Evolutionary conservation across 805 yeast genomes (phyloP), one percentile per base, ranked within the genome.

Genomic region (Cyberlindnera maritima): DNA sequence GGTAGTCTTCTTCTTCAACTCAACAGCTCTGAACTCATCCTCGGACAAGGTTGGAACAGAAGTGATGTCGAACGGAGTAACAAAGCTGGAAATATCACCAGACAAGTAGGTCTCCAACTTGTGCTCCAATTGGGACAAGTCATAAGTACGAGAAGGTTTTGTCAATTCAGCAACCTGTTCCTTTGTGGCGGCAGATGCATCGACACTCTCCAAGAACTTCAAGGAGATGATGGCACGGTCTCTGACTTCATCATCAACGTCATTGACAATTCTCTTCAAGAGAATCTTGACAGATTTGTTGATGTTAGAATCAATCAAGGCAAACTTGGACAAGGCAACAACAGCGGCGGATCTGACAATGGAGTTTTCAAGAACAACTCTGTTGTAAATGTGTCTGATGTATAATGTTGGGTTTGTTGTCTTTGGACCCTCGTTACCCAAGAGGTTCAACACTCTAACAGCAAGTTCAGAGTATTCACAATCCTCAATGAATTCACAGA

Each of bases 401-500:
- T 89, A 92, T 59, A 87, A 76, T 1, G 96, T 85, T 47, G 98
- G 97, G 54, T 85, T 85, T 8, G 84, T 57, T 5, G 96, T 84
- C 48, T 75, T 71, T 60, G 99, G 97, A 51, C 99, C 99, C 67
- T 91, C 96, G 55, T 83, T 87, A 64, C 99, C 99, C 55, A 94
- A 77, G 52, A 92, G 68, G 68, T 91, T 96, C 66, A 94, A 76
- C 48, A 94, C 84, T 63, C 98, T 81, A n/a, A 91, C 96, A 23
- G 95, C 81, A 52, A 94, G 80, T 68, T 90, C 97, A 26, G 96
- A 87, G 71, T 77, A 92, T 70, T 94, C 99, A 71, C 98, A 94
- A 74, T 94, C 99, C 70, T 94, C 99, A 60, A 94, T 94, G 63
- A 90, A 91, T 68, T 94, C 99, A 75, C 98, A 90, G 59, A 94